Evolutionary conservation across 257 asterid species (phyloP).

Genomic region (Handroanthus guayacan): DNA sequence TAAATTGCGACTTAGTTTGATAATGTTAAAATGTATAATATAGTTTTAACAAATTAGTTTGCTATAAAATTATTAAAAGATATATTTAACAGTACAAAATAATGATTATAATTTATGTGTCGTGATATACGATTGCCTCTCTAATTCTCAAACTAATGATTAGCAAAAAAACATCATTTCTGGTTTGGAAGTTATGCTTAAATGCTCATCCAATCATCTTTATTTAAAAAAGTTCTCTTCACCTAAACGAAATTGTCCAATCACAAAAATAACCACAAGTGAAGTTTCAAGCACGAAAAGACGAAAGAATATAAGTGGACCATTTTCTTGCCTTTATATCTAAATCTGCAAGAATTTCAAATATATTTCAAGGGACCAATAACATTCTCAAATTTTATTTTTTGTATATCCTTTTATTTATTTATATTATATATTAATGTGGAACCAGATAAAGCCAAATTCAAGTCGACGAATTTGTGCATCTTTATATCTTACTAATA

Average conservation of each 20-base stretch:
- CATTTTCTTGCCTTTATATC: not conserved
- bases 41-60: not conserved
- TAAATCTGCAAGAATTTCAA: not conserved
- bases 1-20: not conserved
- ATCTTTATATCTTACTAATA: too few relatives aligned
- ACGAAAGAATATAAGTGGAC: not conserved
- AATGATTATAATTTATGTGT: not conserved
- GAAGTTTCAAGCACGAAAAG: too few relatives aligned
- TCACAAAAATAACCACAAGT: not conserved
- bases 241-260: not conserved
- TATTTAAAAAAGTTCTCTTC: not conserved
- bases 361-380: not conserved
- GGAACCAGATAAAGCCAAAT: too few relatives aligned
- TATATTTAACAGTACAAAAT: not conserved
- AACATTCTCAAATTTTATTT: too few relatives aligned
- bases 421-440: too few relatives aligned
- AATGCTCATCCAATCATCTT: not conserved
- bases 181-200: slow-evolving; percentile 1
- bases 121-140: not conserved
- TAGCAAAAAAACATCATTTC: slow-evolving; percentile 9
- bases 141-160: slow-evolving; percentile 19
- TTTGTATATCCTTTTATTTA: too few relatives aligned
- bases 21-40: not conserved
- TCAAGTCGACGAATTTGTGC: too few relatives aligned
- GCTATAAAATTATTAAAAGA: not conserved